Evolutionary conservation across 2,329 filamentous ascomycete genomes (phyloP).

Genomic region (Botrytis porri): DNA sequence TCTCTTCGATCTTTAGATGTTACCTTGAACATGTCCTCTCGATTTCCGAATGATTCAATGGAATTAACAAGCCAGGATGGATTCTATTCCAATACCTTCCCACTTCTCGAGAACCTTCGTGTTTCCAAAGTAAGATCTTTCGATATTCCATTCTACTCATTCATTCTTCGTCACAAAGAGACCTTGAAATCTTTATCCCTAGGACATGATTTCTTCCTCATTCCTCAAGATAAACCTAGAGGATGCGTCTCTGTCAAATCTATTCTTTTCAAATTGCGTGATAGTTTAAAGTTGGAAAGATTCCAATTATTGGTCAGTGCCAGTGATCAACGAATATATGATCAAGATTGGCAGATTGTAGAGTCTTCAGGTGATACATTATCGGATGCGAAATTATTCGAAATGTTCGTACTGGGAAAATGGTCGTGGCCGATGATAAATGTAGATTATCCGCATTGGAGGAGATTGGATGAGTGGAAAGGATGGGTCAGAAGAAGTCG

Average conservation of each 20-base stretch:
- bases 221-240: not conserved
- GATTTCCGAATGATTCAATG: not conserved
- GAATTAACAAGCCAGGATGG: not conserved
- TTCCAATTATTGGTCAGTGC: conserved; percentile 17
- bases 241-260: conserved; percentile 9
- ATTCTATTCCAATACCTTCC: conserved; percentile 9
- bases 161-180: not conserved
- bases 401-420: conserved; percentile 13
- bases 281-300: conserved; percentile 3
- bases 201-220: conserved; percentile 4
- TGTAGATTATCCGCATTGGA: conserved; percentile 14
- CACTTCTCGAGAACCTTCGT: not conserved
- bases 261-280: not conserved
- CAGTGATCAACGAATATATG: conserved; percentile 5
- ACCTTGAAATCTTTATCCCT: conserved; percentile 13
- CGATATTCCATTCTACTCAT: conserved; percentile 2
- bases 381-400: conserved; percentile 16
- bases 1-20: conserved; percentile 7
- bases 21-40: conserved; percentile 5
- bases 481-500: conserved; percentile 6
- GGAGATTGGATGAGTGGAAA: conserved; percentile 14
- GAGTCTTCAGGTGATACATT: not conserved
- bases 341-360: not conserved
- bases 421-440: conserved; percentile 18
- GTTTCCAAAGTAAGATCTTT: conserved; percentile 12